Base-by-base conservation (phyloP, 192 early-diverging fungal species). In the Coemansia sp. region DNA sequence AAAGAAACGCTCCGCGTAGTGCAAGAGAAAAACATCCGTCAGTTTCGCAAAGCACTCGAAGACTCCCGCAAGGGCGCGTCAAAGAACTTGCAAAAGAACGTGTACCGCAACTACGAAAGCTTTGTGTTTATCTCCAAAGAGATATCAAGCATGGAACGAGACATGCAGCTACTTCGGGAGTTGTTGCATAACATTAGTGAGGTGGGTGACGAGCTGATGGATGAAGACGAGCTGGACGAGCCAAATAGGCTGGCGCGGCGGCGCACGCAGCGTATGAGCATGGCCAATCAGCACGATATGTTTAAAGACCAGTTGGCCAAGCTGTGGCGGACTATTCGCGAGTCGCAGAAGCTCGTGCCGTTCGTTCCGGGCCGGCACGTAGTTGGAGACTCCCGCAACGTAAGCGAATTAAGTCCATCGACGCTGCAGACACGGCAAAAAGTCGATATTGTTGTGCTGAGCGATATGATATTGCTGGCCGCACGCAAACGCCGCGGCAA, bases 371-470 rank as follows among this genome's bases (percentile, higher is more conserved):
- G 86, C 57, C 85, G 89, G 15, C 88, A 90, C 59, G 83, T 93
- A 47, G 81, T 93, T 5, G 86, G 88, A 57, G 89, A 93, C 31
- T 86, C 82, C 44, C 83, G 85, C 48, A 87, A 86, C 64, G 84
- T 91, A 40, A 80, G 81, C 22, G 94, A 98, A 71, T 78, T 97
- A 23, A 91, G 93, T 67, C 87, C 88, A 15, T 86, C 82, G 28
- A 88, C 85, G 4, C 82, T 86, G 75, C 88, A 92, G 68, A 72
- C 84, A 15, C 85, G 88, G 42, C 92, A 94, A 56, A 81, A 79
- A 12, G 90, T 94, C 1, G 88, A 91, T 57, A 77, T 97, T 40
- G 85, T 91, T 26, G 72, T 98, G 15, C 74, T 98, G 47, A 94
- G 84, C 64, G 95, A 98, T 68, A 85, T 90, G 40, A 59, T 98